Evolutionary conservation across 2,329 filamentous ascomycete species (phyloP).

Genomic region (Fragosphaeria purpurea): DNA sequence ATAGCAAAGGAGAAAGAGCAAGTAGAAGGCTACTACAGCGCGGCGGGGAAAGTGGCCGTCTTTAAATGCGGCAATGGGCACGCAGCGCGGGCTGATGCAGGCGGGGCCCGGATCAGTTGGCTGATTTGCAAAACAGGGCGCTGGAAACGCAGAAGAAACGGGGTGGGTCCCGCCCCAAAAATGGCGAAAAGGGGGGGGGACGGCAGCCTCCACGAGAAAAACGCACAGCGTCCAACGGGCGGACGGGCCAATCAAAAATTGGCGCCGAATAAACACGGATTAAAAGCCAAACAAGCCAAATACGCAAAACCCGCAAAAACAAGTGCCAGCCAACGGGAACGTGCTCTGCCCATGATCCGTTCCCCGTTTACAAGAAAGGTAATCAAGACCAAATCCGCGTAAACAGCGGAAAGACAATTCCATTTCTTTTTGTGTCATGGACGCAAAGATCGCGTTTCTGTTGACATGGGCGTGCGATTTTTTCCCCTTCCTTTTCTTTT

Average conservation of each 20-base stretch:
- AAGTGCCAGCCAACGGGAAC: not conserved
- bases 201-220: not conserved
- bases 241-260: slow-evolving; percentile 11
- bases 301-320: not conserved
- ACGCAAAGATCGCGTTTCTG: too few relatives aligned
- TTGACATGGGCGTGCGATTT: too few relatives aligned
- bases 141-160: too few relatives aligned
- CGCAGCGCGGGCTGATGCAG: slow-evolving; percentile 8
- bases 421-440: too few relatives aligned
- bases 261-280: slow-evolving; percentile 6
- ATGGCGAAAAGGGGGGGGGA: not conserved
- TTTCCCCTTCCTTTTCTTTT: too few relatives aligned
- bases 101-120: slow-evolving; percentile 12
- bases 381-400: not conserved
- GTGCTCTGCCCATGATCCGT: too few relatives aligned
- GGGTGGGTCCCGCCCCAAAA: too few relatives aligned
- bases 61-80: slow-evolving; percentile 15
- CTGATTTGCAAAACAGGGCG: slow-evolving; percentile 8
- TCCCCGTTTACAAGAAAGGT: too few relatives aligned
- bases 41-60: slow-evolving; percentile 6
- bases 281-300: not conserved
- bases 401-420: too few relatives aligned
- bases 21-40: slow-evolving; percentile 3
- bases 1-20: not conserved
- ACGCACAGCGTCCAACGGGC: too few relatives aligned